Evolutionary conservation across 164 flowering plant genomes (phyloP), one percentile per base, ranked within the genome.

Genomic region (Nymphaea colorata): DNA sequence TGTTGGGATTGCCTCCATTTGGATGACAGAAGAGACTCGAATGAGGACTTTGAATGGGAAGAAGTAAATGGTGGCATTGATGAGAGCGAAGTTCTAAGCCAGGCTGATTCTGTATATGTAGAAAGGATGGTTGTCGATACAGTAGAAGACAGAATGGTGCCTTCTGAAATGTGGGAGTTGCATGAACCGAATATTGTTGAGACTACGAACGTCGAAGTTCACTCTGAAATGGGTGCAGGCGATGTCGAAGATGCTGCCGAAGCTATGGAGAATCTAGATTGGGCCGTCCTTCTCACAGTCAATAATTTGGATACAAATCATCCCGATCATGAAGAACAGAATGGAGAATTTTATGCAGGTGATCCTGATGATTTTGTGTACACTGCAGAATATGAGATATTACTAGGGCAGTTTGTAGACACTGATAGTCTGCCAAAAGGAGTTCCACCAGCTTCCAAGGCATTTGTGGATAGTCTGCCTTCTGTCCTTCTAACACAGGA

Each of bases 11-110:
- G 87, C 4, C 77, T 88, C 53, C 83, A 77, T 17, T 71, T 87
- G 76, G 91, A 88, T 43, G 88, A 85, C 72, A 79, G 68, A 11
- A 72, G 78, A 43, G 78, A 71, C 4, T 36, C 65, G 0, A 77
- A 71, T 72, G 90, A 81, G 36, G 95, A 87, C 62, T 84, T 86
- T 41, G 94, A 88, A 77, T 91, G 97, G 95, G 97, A 89, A 75
- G 93, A 87, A 72, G 85, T 91, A 4, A 87, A 85, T 64, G 85
- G 68, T 3, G 60, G 81, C 53, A 42, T 71, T 41, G 89, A 85
- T 42, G 93, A 85, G 75, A 74, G 88, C 62, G 88, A 86, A 18
- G 78, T 79, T 61, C 45, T 84, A 64, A 84, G 76, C 47, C 64
- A 41, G n/a, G 42, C 41, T 61, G 42, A 61, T 61, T 61, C 64